A percentile compares a stretch with the other conserved stretches of the same genome.
These are phyloP conservation scores for Piloderma croceum DNA, from an alignment of 768 basidiomycete genomes.

Conservation along the genomic window DNA sequence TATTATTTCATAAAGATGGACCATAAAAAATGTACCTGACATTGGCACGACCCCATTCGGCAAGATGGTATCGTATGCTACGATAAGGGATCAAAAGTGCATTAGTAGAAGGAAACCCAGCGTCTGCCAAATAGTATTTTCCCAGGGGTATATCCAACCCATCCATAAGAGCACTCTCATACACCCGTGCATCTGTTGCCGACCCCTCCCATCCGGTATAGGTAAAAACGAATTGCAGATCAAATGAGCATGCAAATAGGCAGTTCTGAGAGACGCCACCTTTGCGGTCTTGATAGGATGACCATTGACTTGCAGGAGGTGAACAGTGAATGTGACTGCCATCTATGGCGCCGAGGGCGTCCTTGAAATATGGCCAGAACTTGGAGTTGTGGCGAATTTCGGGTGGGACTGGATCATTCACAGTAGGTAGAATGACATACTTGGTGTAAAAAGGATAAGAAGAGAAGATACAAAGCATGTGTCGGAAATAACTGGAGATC, in stretches of 20 bases:
- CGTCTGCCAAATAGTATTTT: conserved; percentile 13
- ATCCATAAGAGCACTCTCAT: conserved; percentile 2
- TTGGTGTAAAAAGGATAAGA: conserved; percentile 21
- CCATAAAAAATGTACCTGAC: conserved; percentile 7
- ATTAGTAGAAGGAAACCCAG: conserved; percentile 6
- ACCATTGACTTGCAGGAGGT: conserved; percentile 4
- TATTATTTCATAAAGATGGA: too few species aligned
- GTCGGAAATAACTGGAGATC: too few species aligned
- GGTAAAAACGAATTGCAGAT: conserved; percentile 11
- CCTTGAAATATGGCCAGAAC: conserved; percentile 14
- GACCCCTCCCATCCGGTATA: conserved; percentile 17
- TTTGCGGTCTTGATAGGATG: conserved; percentile 8
- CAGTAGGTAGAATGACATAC: conserved; percentile 16
- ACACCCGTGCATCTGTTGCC: conserved; percentile 8
- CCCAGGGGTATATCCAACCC: conserved; percentile 5
- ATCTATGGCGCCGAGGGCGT: conserved; percentile 14
- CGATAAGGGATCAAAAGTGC: conserved; percentile 12
- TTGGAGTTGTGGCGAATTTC: conserved; percentile 13
- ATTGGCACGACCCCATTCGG: conserved; percentile 10
- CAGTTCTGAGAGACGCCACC: conserved; percentile 15
- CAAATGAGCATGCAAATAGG: conserved; percentile 13
- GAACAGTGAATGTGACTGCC: conserved; percentile 12
- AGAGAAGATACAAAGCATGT: conserved; percentile 15
- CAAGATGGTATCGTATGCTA: conserved; percentile 13
- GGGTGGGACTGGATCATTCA: conserved; percentile 1